Evolutionary conservation across 2,329 filamentous ascomycete genomes (phyloP).

Genomic region (Gnomoniopsis smithogilvyi): DNA sequence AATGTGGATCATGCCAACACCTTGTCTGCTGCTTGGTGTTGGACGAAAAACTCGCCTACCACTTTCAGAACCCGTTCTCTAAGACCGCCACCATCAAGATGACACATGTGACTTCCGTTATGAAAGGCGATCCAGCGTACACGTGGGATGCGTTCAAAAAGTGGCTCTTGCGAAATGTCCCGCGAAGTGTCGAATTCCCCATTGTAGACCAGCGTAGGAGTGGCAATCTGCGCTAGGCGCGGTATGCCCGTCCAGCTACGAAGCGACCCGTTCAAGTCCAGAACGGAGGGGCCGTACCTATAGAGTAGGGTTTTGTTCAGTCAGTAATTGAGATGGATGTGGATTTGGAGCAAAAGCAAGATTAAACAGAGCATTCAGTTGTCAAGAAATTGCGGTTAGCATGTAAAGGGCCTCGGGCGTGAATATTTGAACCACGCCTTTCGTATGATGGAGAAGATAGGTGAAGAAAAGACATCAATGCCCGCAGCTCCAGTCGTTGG

Average conservation of each 20-base stretch:
- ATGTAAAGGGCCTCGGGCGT: no score
- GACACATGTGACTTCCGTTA: slow-evolving; percentile 22
- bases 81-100: slow-evolving; percentile 20
- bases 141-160: slow-evolving; percentile 23
- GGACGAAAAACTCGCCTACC: slow-evolving; percentile 22
- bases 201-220: slow-evolving; percentile 24
- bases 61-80: slow-evolving; percentile 21
- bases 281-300: slow-evolving; percentile 21
- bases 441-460: no score
- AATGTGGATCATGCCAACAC: background rate
- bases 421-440: no score
- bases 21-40: slow-evolving; percentile 7
- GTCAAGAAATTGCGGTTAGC: no score
- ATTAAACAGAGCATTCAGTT: slow-evolving; percentile 6
- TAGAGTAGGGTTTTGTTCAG: slow-evolving; percentile 2
- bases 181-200: slow-evolving; percentile 26
- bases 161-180: slow-evolving; percentile 22
- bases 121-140: slow-evolving; percentile 24
- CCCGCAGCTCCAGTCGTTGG: no score
- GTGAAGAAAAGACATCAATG: no score
- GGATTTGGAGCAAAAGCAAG: background rate
- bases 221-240: slow-evolving; percentile 21
- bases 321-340: background rate
- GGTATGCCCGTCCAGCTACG: slow-evolving; percentile 20
- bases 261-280: slow-evolving; percentile 18